Evolutionary conservation across 305 asterid genomes (phyloP).

Genomic region (Fraxinus floribunda): DNA sequence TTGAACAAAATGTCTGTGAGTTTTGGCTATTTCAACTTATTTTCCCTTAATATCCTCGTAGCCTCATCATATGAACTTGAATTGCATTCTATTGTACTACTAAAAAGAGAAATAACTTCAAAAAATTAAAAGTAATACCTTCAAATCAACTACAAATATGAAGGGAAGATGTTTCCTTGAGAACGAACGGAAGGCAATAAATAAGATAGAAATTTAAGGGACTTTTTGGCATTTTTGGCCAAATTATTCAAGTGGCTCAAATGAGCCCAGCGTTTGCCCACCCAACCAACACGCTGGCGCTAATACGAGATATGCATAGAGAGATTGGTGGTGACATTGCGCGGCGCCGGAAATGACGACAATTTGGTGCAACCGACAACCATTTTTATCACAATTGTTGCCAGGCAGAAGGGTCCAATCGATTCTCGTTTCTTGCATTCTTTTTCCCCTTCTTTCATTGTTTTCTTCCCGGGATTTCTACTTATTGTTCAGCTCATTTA

Average conservation of each 20-base stretch:
- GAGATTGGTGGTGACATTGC: neutral
- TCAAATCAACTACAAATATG: too few species aligned
- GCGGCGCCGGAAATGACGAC: conserved; percentile 25
- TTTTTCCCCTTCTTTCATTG: neutral
- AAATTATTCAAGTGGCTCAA: neutral
- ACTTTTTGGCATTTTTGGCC: neutral
- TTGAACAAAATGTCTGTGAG: too few species aligned
- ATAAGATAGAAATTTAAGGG: neutral
- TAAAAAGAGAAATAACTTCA: too few species aligned
- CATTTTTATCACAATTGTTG: neutral
- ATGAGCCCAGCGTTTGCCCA: neutral
- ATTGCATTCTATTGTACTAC: too few species aligned
- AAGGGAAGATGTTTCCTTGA: neutral
- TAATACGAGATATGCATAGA: neutral
- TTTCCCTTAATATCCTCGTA: too few species aligned
- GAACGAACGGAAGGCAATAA: neutral
- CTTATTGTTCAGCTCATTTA: neutral
- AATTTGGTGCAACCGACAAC: conserved; percentile 17
- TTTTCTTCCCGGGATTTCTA: neutral
- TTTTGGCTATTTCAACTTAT: too few species aligned
- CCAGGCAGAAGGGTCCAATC: neutral
- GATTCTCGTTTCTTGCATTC: neutral
- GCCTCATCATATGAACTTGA: too few species aligned
- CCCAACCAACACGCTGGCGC: neutral
- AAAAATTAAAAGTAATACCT: too few species aligned